Percentiles rank a stretch among this genome's conserved stretches.
phyloP scores from a whole-genome alignment of 805 yeast species.

The Candida oleophila region DNA sequence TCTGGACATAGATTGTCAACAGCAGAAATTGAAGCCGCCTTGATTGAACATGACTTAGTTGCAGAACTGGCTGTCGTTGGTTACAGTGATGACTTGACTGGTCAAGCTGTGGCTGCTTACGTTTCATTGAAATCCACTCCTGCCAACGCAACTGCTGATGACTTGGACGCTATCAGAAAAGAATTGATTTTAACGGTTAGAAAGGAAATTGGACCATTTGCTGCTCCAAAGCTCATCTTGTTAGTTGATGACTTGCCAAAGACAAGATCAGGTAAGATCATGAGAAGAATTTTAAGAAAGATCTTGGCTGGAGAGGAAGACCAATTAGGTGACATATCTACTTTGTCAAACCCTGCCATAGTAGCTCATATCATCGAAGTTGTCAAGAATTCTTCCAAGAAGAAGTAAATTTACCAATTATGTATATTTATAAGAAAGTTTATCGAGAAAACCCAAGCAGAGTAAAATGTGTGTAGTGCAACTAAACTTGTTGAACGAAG shows the following conservation, averaged over 20 bases:
- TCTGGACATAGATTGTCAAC: slow-evolving; percentile 98
- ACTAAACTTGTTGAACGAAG: no score
- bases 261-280: slow-evolving; percentile 97
- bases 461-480: no score
- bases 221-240: slow-evolving; percentile 88
- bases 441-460: background rate
- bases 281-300: slow-evolving; percentile 96
- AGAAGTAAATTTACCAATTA: background rate
- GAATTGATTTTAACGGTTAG: slow-evolving; percentile 86
- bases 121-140: slow-evolving; percentile 69
- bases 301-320: slow-evolving; percentile 89
- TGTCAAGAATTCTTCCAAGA: slow-evolving; percentile 40
- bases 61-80: slow-evolving; percentile 98
- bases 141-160: slow-evolving; percentile 36
- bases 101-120: slow-evolving; percentile 96
- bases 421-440: background rate
- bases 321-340: slow-evolving; percentile 87
- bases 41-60: slow-evolving; percentile 74
- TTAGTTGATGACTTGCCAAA: slow-evolving; percentile 92
- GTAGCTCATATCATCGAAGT: slow-evolving; percentile 75
- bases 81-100: slow-evolving; percentile 90
- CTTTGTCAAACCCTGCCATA: slow-evolving; percentile 81
- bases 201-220: slow-evolving; percentile 90
- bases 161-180: slow-evolving; percentile 59
- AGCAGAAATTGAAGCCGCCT: slow-evolving; percentile 94